Percentiles rank a stretch among this genome's conserved stretches.
phyloP scores from a whole-genome alignment of 106 monocot genomes.

The Platanthera zijinensis region DNA sequence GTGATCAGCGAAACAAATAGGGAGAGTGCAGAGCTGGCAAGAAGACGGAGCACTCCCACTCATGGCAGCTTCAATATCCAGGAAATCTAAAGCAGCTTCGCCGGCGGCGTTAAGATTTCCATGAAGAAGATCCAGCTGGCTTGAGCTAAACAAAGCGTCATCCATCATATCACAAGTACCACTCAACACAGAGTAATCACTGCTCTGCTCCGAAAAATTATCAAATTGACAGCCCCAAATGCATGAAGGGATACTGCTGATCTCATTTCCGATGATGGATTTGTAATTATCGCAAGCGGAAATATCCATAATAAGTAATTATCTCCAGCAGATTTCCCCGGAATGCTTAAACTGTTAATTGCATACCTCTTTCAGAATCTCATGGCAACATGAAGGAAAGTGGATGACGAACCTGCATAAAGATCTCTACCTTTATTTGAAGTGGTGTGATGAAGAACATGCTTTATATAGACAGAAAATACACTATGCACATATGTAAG shows the following conservation, averaged over 20 bases:
- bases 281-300: not conserved
- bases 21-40: not conserved
- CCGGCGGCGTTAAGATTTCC: not conserved
- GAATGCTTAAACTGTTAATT: too few relatives aligned
- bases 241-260: not conserved
- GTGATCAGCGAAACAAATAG: not conserved
- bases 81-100: not conserved
- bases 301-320: not conserved
- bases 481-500: too few relatives aligned
- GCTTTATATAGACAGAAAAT: too few relatives aligned
- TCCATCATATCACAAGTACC: not conserved
- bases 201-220: not conserved
- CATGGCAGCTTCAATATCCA: not conserved
- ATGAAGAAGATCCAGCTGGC: not conserved
- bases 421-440: too few relatives aligned
- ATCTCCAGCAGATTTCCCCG: too few relatives aligned
- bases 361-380: too few relatives aligned
- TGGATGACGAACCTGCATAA: too few relatives aligned
- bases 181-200: not conserved
- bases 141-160: slow-evolving; percentile 1
- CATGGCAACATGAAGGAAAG: too few relatives aligned
- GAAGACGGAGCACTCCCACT: not conserved
- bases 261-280: not conserved
- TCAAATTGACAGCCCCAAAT: not conserved
- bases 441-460: too few relatives aligned